Evolutionary conservation across 257 asterid genomes (phyloP).

Genomic region (Solanum sejunctum): DNA sequence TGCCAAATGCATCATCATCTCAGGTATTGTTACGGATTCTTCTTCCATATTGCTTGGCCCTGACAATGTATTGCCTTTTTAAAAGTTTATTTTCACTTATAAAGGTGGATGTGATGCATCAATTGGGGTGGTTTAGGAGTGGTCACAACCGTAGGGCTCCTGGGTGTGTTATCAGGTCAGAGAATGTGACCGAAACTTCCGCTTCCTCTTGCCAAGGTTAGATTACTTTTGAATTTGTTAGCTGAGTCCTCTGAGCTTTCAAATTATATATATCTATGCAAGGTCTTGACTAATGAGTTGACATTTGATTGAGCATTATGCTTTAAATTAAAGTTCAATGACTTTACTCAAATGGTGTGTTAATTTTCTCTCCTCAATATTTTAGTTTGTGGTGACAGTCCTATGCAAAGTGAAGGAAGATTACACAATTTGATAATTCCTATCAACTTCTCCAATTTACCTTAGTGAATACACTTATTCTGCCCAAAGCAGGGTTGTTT

Average conservation of each 20-base stretch:
- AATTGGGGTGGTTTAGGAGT: slow-evolving; percentile 10
- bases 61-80: background rate
- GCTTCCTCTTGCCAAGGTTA: slow-evolving; percentile 8
- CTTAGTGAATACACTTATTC: background rate
- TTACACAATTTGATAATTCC: background rate
- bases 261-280: background rate
- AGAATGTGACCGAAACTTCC: slow-evolving; percentile 11
- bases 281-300: background rate
- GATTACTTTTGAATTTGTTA: background rate
- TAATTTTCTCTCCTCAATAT: background rate
- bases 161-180: slow-evolving; percentile 12
- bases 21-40: slow-evolving; percentile 6
- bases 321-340: background rate
- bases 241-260: background rate
- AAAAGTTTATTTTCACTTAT: background rate
- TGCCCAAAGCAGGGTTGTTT: background rate
- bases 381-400: background rate
- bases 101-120: slow-evolving; percentile 7
- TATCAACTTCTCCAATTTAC: background rate
- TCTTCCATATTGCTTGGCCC: background rate
- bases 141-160: slow-evolving; percentile 1
- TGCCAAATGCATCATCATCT: slow-evolving; percentile 5
- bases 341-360: background rate
- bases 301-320: background rate
- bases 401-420: background rate